Base-by-base conservation (phyloP, 169 alveolate genomes). In the Cardiosporidium cionae region DNA sequence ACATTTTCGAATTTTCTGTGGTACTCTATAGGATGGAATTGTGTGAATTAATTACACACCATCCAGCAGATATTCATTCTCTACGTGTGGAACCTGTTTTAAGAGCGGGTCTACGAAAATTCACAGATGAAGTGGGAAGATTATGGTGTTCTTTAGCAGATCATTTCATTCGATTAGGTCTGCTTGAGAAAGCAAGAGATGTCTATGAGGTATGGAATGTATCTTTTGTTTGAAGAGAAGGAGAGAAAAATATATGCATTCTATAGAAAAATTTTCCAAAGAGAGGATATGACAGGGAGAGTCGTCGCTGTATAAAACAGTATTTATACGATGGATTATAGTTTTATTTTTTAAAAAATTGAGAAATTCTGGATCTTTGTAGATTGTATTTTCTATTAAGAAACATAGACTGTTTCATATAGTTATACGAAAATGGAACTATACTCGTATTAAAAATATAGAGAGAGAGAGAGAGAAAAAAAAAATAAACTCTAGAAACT, bases 81-180 rank as follows among this genome's bases (percentile, higher is more conserved):
- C 58, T 78, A 32, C 22, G 62, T 68, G 80, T 85, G 4, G 93
- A 90, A 44, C 69, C 81, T 58, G 72, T 92, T 0, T 78, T 92
- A 25, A 80, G 94, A 63, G 81, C 83, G 68, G 94, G 93, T 29
- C 83, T 91, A 28, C 66, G 81, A 29, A 87, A 85, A 69, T 92
- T 89, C 79, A 74, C 92, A 3, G 94, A 92, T 76, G 94, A 88
- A 68, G 90, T 88, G 2, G 94, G 92, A 5, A 76, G 84, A 34
- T 80, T 92, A 27, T 92, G 94, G 94, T 85, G 89, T 9, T 86
- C 86, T 36, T 82, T 92, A 28, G 94, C 94, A 3, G 90, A 89
- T 68, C 90, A 82, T 76, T 85, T 85, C 69, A 82, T 84, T 52
- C 83, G 88, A 75, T 74, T 79, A 4, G 93, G 92, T 3, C 44